These are phyloP conservation scores for Naganishia randhawae DNA, from an alignment of 768 basidiomycete genomes.

Conservation along the genomic window DNA sequence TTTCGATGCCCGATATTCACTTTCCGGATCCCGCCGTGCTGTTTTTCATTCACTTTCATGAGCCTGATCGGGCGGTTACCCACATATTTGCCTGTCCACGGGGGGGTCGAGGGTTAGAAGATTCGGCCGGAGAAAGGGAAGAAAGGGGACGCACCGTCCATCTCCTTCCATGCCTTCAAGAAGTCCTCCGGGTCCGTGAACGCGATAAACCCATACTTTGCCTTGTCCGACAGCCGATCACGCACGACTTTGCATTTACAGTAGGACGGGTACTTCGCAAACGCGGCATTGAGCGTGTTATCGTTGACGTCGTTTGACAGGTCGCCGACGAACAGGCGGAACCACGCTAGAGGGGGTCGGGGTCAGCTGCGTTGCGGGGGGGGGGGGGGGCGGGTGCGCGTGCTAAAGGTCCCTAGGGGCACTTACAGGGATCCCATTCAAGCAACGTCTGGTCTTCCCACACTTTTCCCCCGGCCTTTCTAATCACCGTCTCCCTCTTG, in stretches of 20 bases:
- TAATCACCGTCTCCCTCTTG: slow-evolving; percentile 85
- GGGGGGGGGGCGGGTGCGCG: not conserved
- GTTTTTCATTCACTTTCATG: slow-evolving; percentile 83
- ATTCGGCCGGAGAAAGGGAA: not conserved
- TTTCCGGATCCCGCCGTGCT: slow-evolving; percentile 64
- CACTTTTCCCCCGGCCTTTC: slow-evolving; percentile 91
- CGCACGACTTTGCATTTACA: slow-evolving; percentile 92
- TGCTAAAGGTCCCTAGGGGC: not conserved
- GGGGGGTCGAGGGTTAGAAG: not conserved
- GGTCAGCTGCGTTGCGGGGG: not conserved
- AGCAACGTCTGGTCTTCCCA: slow-evolving; percentile 98
- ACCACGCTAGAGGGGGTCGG: slow-evolving; percentile 70
- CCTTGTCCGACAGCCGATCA: slow-evolving; percentile 71
- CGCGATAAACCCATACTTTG: slow-evolving; percentile 94
- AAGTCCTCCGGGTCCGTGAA: slow-evolving; percentile 99
- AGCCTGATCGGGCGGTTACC: slow-evolving; percentile 95
- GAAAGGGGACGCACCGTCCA: slow-evolving; percentile 70
- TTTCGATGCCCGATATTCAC: slow-evolving; percentile 92
- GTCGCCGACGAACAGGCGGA: slow-evolving; percentile 94
- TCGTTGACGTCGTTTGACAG: slow-evolving; percentile 97
- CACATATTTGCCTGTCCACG: slow-evolving; percentile 79
- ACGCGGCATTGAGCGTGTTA: slow-evolving; percentile 85
- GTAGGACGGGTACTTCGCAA: slow-evolving; percentile 88
- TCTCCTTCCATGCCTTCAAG: slow-evolving; percentile 97
- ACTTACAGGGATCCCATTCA: slow-evolving; percentile 94